Evolutionary conservation across 768 basidiomycete species (phyloP), one percentile per base, ranked within the genome.

Genomic region (Pulveroboletus sp.): DNA sequence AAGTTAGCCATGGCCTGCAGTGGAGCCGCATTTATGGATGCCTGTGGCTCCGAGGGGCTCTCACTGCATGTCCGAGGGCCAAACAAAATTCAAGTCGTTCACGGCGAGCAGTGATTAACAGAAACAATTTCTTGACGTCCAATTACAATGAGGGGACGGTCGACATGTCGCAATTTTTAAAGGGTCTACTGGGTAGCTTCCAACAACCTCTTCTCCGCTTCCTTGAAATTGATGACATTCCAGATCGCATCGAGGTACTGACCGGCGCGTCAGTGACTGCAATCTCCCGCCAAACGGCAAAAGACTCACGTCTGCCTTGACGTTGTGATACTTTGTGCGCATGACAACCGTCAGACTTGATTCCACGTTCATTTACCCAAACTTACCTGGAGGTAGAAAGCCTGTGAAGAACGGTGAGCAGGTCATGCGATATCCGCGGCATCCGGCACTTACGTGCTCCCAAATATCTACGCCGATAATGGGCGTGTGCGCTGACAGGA

Each of bases 381-480:
- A 42, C 54, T 55, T 20, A 61, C 60, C 59, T 59, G 63, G 55
- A 75, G 63, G 67, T 89, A 88, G 69, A 84, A 89, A n/a, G 86
- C 85, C 80, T 85, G 53, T 16, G 10, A 45, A 51, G 50, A 32
- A 45, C 35, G 36, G 24, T 45, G 4, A 60, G 43, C 31, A 37
- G 22, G 50, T 5, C 22, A 51, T 17, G 9, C 16, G 29, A 17
- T 37, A 41, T n/a, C 49, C 51, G 59, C 54, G 48, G 54, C 2
- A 23, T 6, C 13, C 24, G 26, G 51, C 31, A 78, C 84, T 36
- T 60, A 85, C 85, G 69, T 94, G 92, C 69, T 93, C 91, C 95
- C 95, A 98, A 62, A 98, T 86, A 71, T 99, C 95, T 56, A 98
- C 85, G 29, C 96, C 96, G 64, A 99, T 81, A 63, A 99, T 85